Base-by-base conservation (phyloP, 176 grass and related monocot species). In the Oryza coarctata region DNA sequence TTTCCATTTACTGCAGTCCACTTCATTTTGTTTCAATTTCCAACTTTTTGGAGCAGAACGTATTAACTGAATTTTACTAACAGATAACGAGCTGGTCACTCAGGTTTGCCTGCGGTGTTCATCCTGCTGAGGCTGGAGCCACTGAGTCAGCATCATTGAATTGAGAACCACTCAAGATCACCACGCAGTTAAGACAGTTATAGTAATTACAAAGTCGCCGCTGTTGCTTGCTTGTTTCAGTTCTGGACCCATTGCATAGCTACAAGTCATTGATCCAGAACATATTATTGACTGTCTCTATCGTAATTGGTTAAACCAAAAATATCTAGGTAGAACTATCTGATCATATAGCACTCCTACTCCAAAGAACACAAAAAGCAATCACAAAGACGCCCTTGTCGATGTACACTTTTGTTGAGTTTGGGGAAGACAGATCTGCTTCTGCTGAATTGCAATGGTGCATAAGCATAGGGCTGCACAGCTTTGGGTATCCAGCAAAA, bases 321-420 rank as follows among this genome's bases (percentile, higher is more conserved):
- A 75, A 75, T 75, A 57, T 60, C 3, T 75, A n/a, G 12, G 0
- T 13, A 75, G 8, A 15, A 86, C 61, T 30, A 41, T 55, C 69
- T 80, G 84, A 80, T 80, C 84, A 58, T 80, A 80, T 45, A 86
- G 7, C 60, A 86, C 76, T 13, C 84, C 84, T 23, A 80, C 66
- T 73, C 67, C 6, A 26, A 88, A 83, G 70, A 80, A 83, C 68
- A 40, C 75, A 49, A 44, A 89, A 89, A 7, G 82, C 12, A 9
- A 89, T 29, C 0, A 4, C 68, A 27, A 80, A 63, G 17, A 83
- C 83, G 29, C 27, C 12, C 47, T 82, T 68, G 12, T 70, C 29
- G 1, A n/a, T 27, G 7, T 23, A 40, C 27, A 73, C 27, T 23
- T 84, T 13, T 64, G 11, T 33, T 5, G 57, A 44, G 20, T 27